Conservation (phyloP, 306 rosid genomes). For the Quillaja saponaria region DNA sequence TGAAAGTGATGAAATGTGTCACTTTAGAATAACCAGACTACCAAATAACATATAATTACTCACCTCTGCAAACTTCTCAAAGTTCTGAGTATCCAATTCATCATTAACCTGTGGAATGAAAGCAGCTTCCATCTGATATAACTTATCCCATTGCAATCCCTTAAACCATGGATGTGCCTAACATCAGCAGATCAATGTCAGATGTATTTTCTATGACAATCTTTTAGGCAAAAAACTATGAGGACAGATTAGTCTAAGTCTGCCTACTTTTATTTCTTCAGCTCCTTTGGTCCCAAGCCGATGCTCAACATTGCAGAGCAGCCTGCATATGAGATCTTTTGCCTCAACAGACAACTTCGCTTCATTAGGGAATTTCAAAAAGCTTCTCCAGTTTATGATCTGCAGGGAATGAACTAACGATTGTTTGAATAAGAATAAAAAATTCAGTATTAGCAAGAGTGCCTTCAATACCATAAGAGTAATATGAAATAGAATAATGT, state of each 20-base stretch:
- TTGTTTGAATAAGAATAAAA: slow-evolving; percentile 10
- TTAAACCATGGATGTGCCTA: slow-evolving; percentile 92
- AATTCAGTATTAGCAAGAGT: background rate
- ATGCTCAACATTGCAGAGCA: slow-evolving; percentile 82
- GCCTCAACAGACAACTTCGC: slow-evolving; percentile 76
- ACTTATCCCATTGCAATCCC: slow-evolving; percentile 69
- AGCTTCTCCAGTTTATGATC: slow-evolving; percentile 82
- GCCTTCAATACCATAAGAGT: too few relatives aligned
- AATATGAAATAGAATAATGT: too few relatives aligned
- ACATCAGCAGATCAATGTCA: slow-evolving; percentile 21
- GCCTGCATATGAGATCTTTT: slow-evolving; percentile 76
- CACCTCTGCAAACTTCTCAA: slow-evolving; percentile 91
- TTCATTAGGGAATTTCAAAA: slow-evolving; percentile 79
- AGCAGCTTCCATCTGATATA: slow-evolving; percentile 88
- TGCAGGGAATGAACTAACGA: slow-evolving; percentile 43
- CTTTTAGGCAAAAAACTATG: too few relatives aligned
- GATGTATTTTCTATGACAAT: too few relatives aligned
- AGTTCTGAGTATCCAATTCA: slow-evolving; percentile 84
- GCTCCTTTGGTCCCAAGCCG: slow-evolving; percentile 91
- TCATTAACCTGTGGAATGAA: slow-evolving; percentile 83
- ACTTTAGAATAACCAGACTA: background rate
- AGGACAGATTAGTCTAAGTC: background rate
- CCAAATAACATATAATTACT: slow-evolving; percentile 4
- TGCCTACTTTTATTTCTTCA: slow-evolving; percentile 68
- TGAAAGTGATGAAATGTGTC: slow-evolving; percentile 5